A percentile compares a stretch with the other conserved stretches of the same genome.
These are phyloP conservation scores for Saccharomyces hybrid DNA, from an alignment of 1,139 yeast genomes.

Conservation along the genomic window DNA sequence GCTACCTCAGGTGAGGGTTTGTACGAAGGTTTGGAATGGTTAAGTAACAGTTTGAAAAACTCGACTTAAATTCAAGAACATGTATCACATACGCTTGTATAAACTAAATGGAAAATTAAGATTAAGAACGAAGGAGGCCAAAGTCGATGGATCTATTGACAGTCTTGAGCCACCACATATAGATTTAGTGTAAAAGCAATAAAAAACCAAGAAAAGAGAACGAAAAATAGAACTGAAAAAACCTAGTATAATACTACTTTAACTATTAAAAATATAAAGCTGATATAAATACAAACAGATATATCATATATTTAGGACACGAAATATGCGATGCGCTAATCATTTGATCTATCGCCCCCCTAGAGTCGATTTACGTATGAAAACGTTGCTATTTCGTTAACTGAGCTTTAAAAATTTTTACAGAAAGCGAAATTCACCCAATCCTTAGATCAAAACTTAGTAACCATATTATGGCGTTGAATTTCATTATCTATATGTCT, in stretches of 20 bases:
- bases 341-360: neutral
- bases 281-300: neutral
- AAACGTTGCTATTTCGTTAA: neutral
- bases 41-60: conserved; percentile 75
- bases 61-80: conserved; percentile 20
- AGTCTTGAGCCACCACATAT: neutral
- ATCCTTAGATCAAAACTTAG: neutral
- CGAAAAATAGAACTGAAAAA: neutral
- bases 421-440: neutral
- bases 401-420: neutral
- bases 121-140: neutral
- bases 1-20: conserved; percentile 91
- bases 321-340: neutral
- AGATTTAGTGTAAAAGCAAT: neutral
- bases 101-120: neutral
- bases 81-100: neutral
- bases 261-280: neutral
- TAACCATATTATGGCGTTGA: no score
- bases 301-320: neutral
- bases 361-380: neutral
- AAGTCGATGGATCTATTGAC: neutral
- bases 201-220: neutral
- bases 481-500: no score
- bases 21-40: conserved; percentile 89
- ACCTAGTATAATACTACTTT: neutral